Evolutionary conservation across 352 stramenopile species (phyloP).

Genomic region (Peronospora tabacina): DNA sequence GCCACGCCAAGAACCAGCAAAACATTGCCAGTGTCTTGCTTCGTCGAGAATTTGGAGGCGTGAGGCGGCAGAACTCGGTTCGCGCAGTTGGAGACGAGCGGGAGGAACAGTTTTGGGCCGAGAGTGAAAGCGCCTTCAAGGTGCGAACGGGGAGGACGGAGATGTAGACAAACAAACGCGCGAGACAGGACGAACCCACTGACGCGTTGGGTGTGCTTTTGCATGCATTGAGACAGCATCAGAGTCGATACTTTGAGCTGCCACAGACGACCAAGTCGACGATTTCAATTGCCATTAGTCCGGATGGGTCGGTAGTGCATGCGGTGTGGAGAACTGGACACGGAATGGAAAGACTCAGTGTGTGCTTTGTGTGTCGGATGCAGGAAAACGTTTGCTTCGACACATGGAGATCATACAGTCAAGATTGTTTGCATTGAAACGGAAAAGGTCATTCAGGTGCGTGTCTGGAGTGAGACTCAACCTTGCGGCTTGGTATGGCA

Average conservation of each 20-base stretch:
- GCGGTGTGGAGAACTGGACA: not conserved
- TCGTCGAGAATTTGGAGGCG: slow-evolving; percentile 45
- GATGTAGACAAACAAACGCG: not conserved
- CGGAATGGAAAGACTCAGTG: slow-evolving; percentile 1
- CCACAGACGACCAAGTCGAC: slow-evolving; percentile 82
- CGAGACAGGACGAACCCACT: slow-evolving; percentile 1
- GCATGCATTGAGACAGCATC: slow-evolving; percentile 37
- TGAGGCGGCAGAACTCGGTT: slow-evolving; percentile 35
- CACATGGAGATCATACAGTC: slow-evolving; percentile 97
- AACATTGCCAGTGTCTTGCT: slow-evolving; percentile 66
- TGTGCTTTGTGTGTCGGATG: slow-evolving; percentile 1
- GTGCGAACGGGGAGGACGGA: slow-evolving; percentile 15
- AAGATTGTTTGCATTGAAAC: slow-evolving; percentile 95
- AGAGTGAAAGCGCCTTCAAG: slow-evolving; percentile 71
- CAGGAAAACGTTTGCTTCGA: slow-evolving; percentile 92
- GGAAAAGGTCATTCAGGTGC: slow-evolving; percentile 70
- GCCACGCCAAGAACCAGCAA: slow-evolving; percentile 48
- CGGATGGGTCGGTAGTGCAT: slow-evolving; percentile 37
- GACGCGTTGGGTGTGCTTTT: not conserved
- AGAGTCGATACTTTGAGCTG: slow-evolving; percentile 81
- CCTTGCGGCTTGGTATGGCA: slow-evolving; percentile 5
- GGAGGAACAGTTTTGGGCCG: slow-evolving; percentile 69
- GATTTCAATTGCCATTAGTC: slow-evolving; percentile 84
- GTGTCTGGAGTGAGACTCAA: not conserved
- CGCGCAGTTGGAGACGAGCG: slow-evolving; percentile 37